Base-by-base conservation (phyloP, 148 eudicot genomes). In the Beta vulgaris region DNA sequence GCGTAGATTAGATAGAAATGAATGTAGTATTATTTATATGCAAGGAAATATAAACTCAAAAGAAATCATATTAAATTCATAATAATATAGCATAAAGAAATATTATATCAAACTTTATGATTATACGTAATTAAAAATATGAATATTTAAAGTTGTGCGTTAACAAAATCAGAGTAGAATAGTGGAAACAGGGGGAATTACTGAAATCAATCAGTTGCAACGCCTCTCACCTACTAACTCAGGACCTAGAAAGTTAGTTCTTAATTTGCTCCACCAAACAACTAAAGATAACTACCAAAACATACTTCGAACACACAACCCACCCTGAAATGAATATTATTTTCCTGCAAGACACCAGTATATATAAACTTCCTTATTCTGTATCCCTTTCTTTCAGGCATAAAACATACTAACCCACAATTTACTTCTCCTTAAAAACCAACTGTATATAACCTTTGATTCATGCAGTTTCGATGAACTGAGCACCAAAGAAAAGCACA, bases 241-340 rank as follows among this genome's bases (percentile, higher is more conserved):
- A 79, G 36, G 70, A 66, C 28, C 3, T 40, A 31, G 16, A 42
- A 28, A 19, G 63, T 76, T 55, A 72, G 80, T 53, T 70, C 77
- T 84, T 71, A 72, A 74, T 84, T 74, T 67, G 86, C 74, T 84
- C 74, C 71, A 81, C 86, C 84, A 83, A 83, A 77, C 83, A 73
- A 80, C 86, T 68, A 60, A 75, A 77, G 32, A 69, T 62, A 77
- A 84, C 72, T 32, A 68, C 81, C 81, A 57, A 73, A 28, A 46
- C 39, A 66, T 67, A 42, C 51, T 67, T 67, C 18, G n/a, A 36
- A 10, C 40, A 37, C 28, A 37, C 46, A 36, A 21, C 28, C 28
- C 19, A 21, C 28, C 28, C 19, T 67, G 29, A 14, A 25, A 66
- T 55, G 23, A 57, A 39, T 23, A n/a, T n/a, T n/a, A n/a, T n/a